Base-by-base conservation (phyloP, 192 early-diverging fungal species). In the Dissophora ornata region DNA sequence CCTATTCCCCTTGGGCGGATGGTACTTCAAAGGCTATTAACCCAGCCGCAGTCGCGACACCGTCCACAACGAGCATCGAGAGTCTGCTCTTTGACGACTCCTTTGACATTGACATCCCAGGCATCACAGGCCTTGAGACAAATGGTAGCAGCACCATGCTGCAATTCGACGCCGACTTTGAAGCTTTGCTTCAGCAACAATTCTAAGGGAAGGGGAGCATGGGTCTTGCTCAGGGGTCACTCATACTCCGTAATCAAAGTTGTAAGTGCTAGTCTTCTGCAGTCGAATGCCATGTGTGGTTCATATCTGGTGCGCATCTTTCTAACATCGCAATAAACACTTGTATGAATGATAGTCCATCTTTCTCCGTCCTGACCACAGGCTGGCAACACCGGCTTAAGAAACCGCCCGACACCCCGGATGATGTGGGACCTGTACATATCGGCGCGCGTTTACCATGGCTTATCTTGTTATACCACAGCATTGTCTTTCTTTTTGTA, bases 131-230 rank as follows among this genome's bases (percentile, higher is more conserved):
- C 40, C 11, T 33, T 18, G 36, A 38, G 7, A 9, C 36, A 13
- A 38, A 6, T 38, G 13, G 36, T 13, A 38, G 9, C 18, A 44
- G 12, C 13, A 3, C 28, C 15, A 29, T n/a, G 18, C 22, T 48
- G 44, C 57, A 69, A 44, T 69, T 69, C 29, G 57, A 58, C 18
- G 54, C 67, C 11, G 67, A 59, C 4, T 50, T 69, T 34, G 57
- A 69, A 12, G 67, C 67, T 1, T 42, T 60, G 11, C 67, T 69
- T 19, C 56, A 45, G 29, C 49, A 52, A n/a, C 38, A 58, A 41
- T 24, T 46, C 8, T 58, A 55, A 24, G 10, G 32, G 29, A 34
- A 18, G 30, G 18, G 36, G n/a, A n/a, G n/a, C n/a, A 38, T 38
- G 36, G 36, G 11, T 26, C 25, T 50, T n/a, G n/a, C n/a, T n/a